phyloP scores from a whole-genome alignment of 257 asterid species.

The Prunella vulgaris region DNA sequence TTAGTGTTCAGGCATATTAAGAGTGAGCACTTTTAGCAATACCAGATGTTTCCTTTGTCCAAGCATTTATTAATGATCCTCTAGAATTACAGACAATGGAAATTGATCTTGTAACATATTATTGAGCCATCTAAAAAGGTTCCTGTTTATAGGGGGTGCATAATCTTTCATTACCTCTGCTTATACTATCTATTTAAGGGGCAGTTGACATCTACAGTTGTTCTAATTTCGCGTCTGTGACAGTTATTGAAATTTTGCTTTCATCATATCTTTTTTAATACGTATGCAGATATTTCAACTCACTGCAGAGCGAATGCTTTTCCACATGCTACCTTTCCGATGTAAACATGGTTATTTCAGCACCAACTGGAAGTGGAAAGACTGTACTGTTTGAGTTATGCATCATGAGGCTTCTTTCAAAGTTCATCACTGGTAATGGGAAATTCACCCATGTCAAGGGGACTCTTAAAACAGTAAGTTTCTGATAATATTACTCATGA shows the following conservation, averaged over 20 bases:
- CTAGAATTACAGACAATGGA: constrained; percentile 1
- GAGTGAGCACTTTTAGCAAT: not conserved
- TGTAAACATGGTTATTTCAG: constrained; percentile 91
- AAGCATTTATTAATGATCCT: not conserved
- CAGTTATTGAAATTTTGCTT: not conserved
- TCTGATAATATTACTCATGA: constrained; percentile 13
- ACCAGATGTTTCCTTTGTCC: constrained; percentile 5
- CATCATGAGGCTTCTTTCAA: constrained; percentile 92
- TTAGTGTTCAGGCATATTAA: not conserved
- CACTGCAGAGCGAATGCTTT: constrained; percentile 96
- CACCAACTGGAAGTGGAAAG: constrained; percentile 99
- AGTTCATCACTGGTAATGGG: constrained; percentile 62
- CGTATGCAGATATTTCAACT: constrained; percentile 74
- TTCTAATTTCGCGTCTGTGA: constrained; percentile 1
- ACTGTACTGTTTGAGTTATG: constrained; percentile 93
- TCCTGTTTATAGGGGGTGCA: not conserved
- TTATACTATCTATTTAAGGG: not conserved
- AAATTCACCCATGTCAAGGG: constrained; percentile 62
- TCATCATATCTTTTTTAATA: not conserved
- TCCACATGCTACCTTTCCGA: constrained; percentile 77
- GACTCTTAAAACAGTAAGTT: constrained; percentile 76
- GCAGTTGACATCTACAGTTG: constrained; percentile 1
- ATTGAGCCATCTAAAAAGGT: not conserved
- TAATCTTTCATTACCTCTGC: not conserved
- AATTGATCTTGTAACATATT: not conserved